These are phyloP conservation scores for Irpex rosettiformis DNA, from an alignment of 1,284 basidiomycete genomes.

Conservation along the genomic window DNA sequence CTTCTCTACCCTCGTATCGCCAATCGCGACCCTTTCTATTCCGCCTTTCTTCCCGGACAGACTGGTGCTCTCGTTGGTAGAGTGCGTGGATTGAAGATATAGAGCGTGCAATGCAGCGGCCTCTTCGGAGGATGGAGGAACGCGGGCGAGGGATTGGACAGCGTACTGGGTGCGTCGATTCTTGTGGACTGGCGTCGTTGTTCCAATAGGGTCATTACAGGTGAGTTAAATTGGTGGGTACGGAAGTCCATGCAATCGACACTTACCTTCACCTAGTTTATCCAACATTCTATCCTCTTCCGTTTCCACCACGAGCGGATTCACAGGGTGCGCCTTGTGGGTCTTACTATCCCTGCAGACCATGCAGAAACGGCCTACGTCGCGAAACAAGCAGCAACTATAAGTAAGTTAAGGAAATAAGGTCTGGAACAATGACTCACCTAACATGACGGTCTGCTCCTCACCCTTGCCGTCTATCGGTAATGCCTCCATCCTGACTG, in stretches of 20 bases:
- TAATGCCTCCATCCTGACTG: conserved; percentile 76
- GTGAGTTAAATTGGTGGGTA: too few relatives aligned
- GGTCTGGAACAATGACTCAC: not conserved
- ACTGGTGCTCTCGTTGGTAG: conserved; percentile 8
- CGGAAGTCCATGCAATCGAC: not conserved
- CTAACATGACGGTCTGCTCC: not conserved
- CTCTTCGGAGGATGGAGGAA: conserved; percentile 71
- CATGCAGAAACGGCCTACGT: conserved; percentile 59
- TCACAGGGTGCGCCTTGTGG: conserved; percentile 62
- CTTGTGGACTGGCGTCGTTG: conserved; percentile 37
- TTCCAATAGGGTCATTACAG: not conserved
- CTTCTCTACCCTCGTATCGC: conserved; percentile 60
- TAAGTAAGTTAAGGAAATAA: not conserved
- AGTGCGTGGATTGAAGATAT: conserved; percentile 44
- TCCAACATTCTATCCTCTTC: conserved; percentile 60
- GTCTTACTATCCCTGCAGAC: conserved; percentile 74
- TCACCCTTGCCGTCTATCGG: not conserved
- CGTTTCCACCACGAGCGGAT: conserved; percentile 57
- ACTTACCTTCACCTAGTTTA: not conserved
- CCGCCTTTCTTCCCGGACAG: conserved; percentile 8
- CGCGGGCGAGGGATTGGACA: conserved; percentile 58
- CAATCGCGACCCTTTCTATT: conserved; percentile 61
- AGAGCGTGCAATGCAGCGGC: conserved; percentile 65
- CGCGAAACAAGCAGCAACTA: too few relatives aligned
- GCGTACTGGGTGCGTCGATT: conserved; percentile 49